Evolutionary conservation across 2,329 filamentous ascomycete species (phyloP).

Genomic region (Sclerotinia subarctica): DNA sequence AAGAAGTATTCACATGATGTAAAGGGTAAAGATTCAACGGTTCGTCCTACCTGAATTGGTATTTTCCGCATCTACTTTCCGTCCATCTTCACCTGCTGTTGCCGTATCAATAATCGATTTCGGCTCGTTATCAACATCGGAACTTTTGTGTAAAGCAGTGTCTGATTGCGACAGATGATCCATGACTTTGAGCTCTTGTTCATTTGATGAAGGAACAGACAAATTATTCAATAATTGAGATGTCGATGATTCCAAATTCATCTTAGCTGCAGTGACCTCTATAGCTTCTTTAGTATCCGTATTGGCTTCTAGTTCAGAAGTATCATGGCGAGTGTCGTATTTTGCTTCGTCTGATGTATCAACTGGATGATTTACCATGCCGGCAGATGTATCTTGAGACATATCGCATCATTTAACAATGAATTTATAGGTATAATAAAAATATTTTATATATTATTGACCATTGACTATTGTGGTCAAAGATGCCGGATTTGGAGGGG

Average conservation of each 20-base stretch:
- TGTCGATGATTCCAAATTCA: constrained; percentile 23
- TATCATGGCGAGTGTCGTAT: constrained; percentile 17
- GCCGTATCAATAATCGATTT: constrained; percentile 1
- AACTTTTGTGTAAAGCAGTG: neutral
- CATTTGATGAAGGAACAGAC: constrained; percentile 2
- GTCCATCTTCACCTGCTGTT: neutral
- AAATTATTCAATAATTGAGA: constrained; percentile 11
- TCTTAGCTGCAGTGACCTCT: constrained; percentile 14
- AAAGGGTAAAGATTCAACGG: neutral
- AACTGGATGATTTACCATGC: constrained; percentile 24
- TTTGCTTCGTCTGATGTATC: constrained; percentile 21
- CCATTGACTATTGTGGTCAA: neutral
- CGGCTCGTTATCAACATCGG: constrained; percentile 2
- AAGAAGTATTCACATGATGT: constrained; percentile 14
- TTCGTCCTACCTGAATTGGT: constrained; percentile 11
- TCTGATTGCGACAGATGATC: neutral
- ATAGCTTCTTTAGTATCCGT: neutral
- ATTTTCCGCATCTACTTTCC: constrained; percentile 9
- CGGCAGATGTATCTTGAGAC: constrained; percentile 28
- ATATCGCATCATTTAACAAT: constrained; percentile 26
- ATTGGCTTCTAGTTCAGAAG: neutral
- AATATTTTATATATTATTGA: neutral
- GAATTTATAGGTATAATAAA: neutral
- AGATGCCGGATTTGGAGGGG: neutral
- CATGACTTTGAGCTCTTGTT: constrained; percentile 7